A percentile compares a stretch with the other conserved stretches of the same genome.
Conservation (phyloP, 495 filamentous ascomycete genomes). For the Astrocystis sublimbata region DNA sequence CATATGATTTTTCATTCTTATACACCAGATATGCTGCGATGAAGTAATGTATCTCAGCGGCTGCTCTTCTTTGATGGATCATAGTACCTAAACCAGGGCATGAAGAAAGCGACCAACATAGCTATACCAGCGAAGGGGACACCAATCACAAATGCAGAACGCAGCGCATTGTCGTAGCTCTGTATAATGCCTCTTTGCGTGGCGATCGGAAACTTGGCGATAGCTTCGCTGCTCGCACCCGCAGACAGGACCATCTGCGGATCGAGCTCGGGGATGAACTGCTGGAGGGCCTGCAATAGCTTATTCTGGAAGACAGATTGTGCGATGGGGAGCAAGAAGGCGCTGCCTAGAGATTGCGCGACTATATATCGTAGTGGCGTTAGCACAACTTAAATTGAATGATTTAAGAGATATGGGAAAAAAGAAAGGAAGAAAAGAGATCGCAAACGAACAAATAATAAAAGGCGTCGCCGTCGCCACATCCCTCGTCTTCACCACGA, state of each 20-base stretch:
- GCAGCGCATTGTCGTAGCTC: not conserved
- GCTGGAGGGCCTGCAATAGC: slow-evolving; percentile 6
- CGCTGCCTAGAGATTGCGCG: slow-evolving; percentile 9
- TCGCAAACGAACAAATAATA: slow-evolving; percentile 11
- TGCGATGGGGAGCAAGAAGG: slow-evolving; percentile 10
- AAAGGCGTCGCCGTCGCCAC: slow-evolving; percentile 14
- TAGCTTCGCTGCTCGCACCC: slow-evolving; percentile 13
- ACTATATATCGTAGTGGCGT: slow-evolving; percentile 1
- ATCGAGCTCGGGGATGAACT: slow-evolving; percentile 6
- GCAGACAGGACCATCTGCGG: slow-evolving; percentile 8
- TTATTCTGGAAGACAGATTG: slow-evolving; percentile 12
- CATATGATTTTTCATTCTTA: too few relatives aligned
- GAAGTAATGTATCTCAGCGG: too few relatives aligned
- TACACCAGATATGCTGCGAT: too few relatives aligned
- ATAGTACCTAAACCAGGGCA: slow-evolving; percentile 14
- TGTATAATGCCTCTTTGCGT: slow-evolving; percentile 5
- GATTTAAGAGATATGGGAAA: too few relatives aligned
- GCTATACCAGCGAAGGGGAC: slow-evolving; percentile 11
- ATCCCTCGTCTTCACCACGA: slow-evolving; percentile 11
- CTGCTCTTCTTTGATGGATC: not conserved
- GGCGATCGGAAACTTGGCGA: slow-evolving; percentile 2
- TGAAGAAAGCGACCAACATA: slow-evolving; percentile 9
- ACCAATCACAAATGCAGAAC: not conserved
- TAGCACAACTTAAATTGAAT: too few relatives aligned
- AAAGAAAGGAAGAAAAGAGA: not conserved